Percentiles rank a stretch among this genome's conserved stretches.
Evolutionary conservation across 2,329 filamentous ascomycete genomes (phyloP).

Genomic region (Fusarium nanum): DNA sequence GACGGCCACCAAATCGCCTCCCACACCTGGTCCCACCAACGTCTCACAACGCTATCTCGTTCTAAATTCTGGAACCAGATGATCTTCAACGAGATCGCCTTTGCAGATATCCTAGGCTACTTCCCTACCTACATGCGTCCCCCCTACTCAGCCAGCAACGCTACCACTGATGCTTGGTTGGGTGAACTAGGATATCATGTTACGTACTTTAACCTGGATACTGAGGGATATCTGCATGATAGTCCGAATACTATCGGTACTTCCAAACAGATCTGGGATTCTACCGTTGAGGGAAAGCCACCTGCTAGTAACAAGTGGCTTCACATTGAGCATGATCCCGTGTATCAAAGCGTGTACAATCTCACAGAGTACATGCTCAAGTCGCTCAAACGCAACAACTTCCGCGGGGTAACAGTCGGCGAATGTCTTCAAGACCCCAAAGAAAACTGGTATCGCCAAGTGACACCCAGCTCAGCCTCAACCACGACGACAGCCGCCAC

Average conservation of each 20-base stretch:
- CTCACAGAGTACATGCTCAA: conserved; percentile 58
- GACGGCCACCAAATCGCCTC: conserved; percentile 71
- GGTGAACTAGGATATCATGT: conserved; percentile 66
- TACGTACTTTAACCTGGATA: conserved; percentile 71
- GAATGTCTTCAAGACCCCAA: conserved; percentile 66
- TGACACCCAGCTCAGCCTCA: conserved; percentile 11
- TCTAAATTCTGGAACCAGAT: conserved; percentile 55
- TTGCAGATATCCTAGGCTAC: conserved; percentile 55
- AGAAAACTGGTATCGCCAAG: conserved; percentile 63
- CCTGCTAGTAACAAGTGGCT: conserved; percentile 55
- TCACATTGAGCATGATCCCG: conserved; percentile 65
- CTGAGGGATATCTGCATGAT: conserved; percentile 68
- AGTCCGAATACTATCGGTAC: conserved; percentile 59
- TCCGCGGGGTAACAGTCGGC: conserved; percentile 59
- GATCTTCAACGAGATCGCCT: conserved; percentile 56
- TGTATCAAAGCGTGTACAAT: conserved; percentile 58
- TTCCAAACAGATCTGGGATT: conserved; percentile 56
- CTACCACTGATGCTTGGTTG: conserved; percentile 54
- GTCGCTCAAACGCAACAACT: conserved; percentile 55
- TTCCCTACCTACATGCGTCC: conserved; percentile 59
- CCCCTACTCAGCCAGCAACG: conserved; percentile 60
- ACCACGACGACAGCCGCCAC: conserved; percentile 4
- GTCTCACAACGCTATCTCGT: conserved; percentile 53
- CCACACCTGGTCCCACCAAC: conserved; percentile 61
- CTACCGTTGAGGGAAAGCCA: conserved; percentile 51